phyloP scores from a whole-genome alignment of 805 yeast species.

The Metschnikowia cubensis region DNA sequence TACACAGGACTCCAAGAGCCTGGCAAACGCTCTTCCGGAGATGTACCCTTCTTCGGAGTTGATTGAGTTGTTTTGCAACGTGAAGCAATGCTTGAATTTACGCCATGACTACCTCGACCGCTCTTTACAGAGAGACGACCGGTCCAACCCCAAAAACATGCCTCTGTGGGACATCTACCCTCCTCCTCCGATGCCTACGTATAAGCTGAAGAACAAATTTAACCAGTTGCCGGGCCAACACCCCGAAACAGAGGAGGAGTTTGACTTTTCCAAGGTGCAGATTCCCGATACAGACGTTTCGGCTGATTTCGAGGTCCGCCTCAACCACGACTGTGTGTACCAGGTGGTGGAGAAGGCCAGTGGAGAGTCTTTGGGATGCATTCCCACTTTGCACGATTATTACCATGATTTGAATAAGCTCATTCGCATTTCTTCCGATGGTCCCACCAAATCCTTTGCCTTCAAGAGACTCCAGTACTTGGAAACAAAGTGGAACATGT shows the following conservation, averaged over 20 bases:
- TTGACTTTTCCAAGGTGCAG: constrained; percentile 52
- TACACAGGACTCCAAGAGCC: constrained; percentile 11
- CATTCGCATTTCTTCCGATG: constrained; percentile 78
- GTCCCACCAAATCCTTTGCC: constrained; percentile 95
- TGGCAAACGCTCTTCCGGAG: constrained; percentile 31
- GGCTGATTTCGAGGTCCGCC: constrained; percentile 35
- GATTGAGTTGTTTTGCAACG: constrained; percentile 57
- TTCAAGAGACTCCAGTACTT: constrained; percentile 88
- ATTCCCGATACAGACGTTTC: constrained; percentile 47
- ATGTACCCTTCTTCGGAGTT: constrained; percentile 68
- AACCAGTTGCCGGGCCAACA: constrained; percentile 38
- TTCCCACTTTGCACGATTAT: constrained; percentile 84
- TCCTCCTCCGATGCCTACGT: constrained; percentile 86
- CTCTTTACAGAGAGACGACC: constrained; percentile 63
- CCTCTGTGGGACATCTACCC: constrained; percentile 81
- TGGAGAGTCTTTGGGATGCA: constrained; percentile 43
- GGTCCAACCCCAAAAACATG: constrained; percentile 80
- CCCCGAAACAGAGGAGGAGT: constrained; percentile 48
- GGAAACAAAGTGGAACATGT: constrained; percentile 96
- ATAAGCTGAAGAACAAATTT: constrained; percentile 55
- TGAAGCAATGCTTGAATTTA: constrained; percentile 61
- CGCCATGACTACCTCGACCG: constrained; percentile 70
- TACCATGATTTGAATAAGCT: constrained; percentile 78
- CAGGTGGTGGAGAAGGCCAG: constrained; percentile 47
- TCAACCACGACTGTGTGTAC: constrained; percentile 65